phyloP scores from a whole-genome alignment of 1,284 basidiomycete genomes.

The Athelia psychrophila region DNA sequence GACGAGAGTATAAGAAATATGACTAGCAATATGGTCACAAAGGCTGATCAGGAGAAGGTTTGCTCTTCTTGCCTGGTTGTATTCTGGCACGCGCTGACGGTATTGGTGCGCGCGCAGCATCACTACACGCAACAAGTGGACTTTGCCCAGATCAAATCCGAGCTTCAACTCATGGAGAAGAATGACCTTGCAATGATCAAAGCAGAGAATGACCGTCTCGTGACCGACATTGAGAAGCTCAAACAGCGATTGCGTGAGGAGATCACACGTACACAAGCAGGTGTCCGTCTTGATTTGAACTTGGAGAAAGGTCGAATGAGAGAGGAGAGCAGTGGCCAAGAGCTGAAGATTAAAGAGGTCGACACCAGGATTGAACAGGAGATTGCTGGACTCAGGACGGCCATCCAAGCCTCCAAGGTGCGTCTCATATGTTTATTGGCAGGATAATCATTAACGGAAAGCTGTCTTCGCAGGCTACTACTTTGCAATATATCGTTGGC shows the following conservation, averaged over 20 bases:
- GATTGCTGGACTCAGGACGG: conserved; percentile 87
- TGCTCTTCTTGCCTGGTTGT: too few relatives aligned
- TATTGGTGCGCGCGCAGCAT: conserved; percentile 47
- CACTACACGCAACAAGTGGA: conserved; percentile 97
- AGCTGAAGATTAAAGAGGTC: conserved; percentile 97
- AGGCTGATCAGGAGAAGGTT: conserved; percentile 93
- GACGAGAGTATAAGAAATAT: conserved; percentile 94
- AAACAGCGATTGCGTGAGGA: conserved; percentile 94
- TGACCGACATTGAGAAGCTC: conserved; percentile 92
- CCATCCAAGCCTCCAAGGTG: conserved; percentile 92
- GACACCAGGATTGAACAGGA: conserved; percentile 98
- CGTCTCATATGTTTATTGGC: conserved; percentile 13
- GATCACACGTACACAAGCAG: conserved; percentile 89
- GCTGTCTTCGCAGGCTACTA: conserved; percentile 57
- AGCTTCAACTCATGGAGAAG: conserved; percentile 95
- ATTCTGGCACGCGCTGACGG: too few relatives aligned
- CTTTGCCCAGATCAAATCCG: conserved; percentile 95
- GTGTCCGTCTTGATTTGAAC: conserved; percentile 94
- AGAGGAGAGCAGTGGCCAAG: conserved; percentile 91
- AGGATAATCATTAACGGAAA: conserved; percentile 1
- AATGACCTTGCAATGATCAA: conserved; percentile 97
- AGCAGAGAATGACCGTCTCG: conserved; percentile 90
- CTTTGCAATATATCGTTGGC: conserved; percentile 79
- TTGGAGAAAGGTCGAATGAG: conserved; percentile 96
- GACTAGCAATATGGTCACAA: conserved; percentile 92